These are phyloP conservation scores for Phytophthora citricola DNA, from an alignment of 352 stramenopile genomes.

Conservation along the genomic window DNA sequence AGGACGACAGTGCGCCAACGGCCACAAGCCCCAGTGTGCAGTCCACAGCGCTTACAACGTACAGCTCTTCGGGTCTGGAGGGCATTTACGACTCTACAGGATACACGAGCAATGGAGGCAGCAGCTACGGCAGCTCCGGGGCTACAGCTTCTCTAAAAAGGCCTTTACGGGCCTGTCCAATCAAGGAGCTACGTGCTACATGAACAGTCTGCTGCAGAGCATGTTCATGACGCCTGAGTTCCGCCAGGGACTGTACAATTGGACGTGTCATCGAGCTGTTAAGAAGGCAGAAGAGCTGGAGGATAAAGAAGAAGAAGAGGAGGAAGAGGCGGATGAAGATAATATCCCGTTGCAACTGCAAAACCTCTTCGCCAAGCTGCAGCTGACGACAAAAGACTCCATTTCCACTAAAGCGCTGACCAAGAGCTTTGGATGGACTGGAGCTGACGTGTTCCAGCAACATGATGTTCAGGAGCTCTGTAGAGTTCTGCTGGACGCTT, in stretches of 20 bases:
- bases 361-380: slow-evolving; percentile 91
- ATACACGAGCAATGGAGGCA: slow-evolving; percentile 38
- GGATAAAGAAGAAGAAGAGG: slow-evolving; percentile 30
- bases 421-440: slow-evolving; percentile 93
- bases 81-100: slow-evolving; percentile 61
- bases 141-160: slow-evolving; percentile 35
- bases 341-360: slow-evolving; percentile 92
- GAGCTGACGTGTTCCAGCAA: slow-evolving; percentile 89
- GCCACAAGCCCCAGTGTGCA: slow-evolving; percentile 33
- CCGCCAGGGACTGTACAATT: slow-evolving; percentile 83
- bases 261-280: slow-evolving; percentile 30
- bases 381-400: slow-evolving; percentile 73
- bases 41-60: slow-evolving; percentile 56
- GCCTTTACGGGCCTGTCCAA: slow-evolving; percentile 87
- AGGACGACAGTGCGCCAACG: slow-evolving; percentile 16
- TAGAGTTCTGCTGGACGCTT: slow-evolving; percentile 91
- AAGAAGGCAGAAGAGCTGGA: slow-evolving; percentile 24
- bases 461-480: slow-evolving; percentile 93
- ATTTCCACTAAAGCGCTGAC: slow-evolving; percentile 89
- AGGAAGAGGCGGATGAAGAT: slow-evolving; percentile 70
- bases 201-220: slow-evolving; percentile 93
- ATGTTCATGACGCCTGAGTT: slow-evolving; percentile 93
- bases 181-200: slow-evolving; percentile 94
- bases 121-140: slow-evolving; percentile 37
- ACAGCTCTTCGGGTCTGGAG: slow-evolving; percentile 53